Evolutionary conservation across 257 asterid species (phyloP).

Genomic region (Linaria vulgaris): DNA sequence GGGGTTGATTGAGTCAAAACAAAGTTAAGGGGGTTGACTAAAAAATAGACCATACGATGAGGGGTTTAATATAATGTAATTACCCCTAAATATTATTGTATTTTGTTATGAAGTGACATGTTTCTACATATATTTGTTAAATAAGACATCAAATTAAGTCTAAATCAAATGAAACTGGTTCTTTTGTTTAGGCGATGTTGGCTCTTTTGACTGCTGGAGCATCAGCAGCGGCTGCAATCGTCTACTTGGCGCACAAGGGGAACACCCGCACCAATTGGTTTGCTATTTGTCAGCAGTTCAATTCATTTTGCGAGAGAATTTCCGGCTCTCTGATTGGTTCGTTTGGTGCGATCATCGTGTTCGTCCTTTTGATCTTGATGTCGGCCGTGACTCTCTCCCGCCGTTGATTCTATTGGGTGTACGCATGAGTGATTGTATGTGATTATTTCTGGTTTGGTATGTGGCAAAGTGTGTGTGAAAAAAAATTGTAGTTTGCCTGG

Average conservation of each 20-base stretch:
- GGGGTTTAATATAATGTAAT: no score
- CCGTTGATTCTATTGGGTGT: constrained; percentile 25
- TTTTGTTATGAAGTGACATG: no score
- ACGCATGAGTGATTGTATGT: no score
- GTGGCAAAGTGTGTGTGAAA: no score
- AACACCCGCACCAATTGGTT: constrained; percentile 67
- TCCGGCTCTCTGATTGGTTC: constrained; percentile 76
- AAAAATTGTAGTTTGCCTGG: no score
- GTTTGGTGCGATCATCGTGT: constrained; percentile 45
- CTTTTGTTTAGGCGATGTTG: constrained; percentile 53
- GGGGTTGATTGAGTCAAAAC: no score
- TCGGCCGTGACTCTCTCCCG: constrained; percentile 54
- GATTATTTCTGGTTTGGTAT: no score
- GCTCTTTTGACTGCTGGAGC: constrained; percentile 62
- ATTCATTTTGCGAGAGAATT: constrained; percentile 62
- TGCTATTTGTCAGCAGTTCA: constrained; percentile 73
- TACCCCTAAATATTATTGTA: no score
- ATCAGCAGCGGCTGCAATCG: constrained; percentile 82
- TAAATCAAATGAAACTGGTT: neutral
- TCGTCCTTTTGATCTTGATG: constrained; percentile 48
- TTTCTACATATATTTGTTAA: no score
- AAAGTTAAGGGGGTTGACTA: no score
- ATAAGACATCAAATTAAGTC: neutral
- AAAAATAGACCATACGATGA: no score
- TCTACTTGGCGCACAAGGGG: constrained; percentile 82